Evolutionary conservation across 2,329 filamentous ascomycete species (phyloP).

Genomic region (Aspergillus eucalypticola): DNA sequence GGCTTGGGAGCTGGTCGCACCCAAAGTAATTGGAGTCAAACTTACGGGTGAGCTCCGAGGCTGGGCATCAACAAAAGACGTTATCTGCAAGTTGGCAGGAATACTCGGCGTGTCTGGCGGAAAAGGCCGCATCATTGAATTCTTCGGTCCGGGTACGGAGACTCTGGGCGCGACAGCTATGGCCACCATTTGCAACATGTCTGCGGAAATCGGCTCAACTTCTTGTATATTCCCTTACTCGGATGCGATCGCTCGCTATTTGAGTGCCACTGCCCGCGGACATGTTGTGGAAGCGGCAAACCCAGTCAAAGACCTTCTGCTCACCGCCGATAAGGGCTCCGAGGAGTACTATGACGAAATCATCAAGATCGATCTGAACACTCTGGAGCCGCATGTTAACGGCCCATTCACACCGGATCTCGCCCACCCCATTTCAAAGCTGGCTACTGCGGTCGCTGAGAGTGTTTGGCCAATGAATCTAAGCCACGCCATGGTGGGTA

Average conservation of each 20-base stretch:
- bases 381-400: slow-evolving; percentile 95
- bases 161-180: slow-evolving; percentile 76
- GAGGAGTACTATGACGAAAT: slow-evolving; percentile 77
- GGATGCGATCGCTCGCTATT: slow-evolving; percentile 92
- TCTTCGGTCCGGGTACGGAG: slow-evolving; percentile 65
- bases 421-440: slow-evolving; percentile 92
- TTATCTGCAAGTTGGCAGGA: slow-evolving; percentile 92
- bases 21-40: slow-evolving; percentile 50
- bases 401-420: slow-evolving; percentile 96
- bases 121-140: slow-evolving; percentile 71
- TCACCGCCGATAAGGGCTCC: slow-evolving; percentile 81
- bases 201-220: slow-evolving; percentile 65
- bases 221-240: slow-evolving; percentile 95
- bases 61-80: slow-evolving; percentile 90
- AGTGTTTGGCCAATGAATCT: slow-evolving; percentile 92
- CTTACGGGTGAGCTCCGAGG: slow-evolving; percentile 59
- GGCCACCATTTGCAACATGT: slow-evolving; percentile 72
- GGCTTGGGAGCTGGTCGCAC: slow-evolving; percentile 94
- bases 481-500: slow-evolving; percentile 92
- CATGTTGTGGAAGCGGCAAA: slow-evolving; percentile 68
- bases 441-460: slow-evolving; percentile 82
- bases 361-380: slow-evolving; percentile 87
- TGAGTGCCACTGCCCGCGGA: slow-evolving; percentile 80
- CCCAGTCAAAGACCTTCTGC: slow-evolving; percentile 47
- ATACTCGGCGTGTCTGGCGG: slow-evolving; percentile 95